Evolutionary conservation across 164 flowering plant species (phyloP), one percentile per base, ranked within the genome.

Genomic region (Annona squamosa): DNA sequence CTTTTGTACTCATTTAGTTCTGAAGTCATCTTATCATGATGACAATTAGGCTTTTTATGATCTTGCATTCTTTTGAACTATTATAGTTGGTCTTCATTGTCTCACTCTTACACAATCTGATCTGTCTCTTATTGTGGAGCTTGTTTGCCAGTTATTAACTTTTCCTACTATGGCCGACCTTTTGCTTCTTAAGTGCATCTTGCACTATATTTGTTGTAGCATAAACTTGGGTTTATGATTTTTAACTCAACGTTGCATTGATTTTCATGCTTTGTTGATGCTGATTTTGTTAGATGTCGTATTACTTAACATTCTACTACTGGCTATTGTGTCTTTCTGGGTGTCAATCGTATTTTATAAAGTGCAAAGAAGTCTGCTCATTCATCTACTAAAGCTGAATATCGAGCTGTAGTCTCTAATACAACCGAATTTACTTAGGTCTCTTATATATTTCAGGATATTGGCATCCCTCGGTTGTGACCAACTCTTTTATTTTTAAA

Each of bases 41-140:
- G 17, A n/a, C 17, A 2, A 18, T 18, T 61, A 4, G 1, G 12
- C 37, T 61, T 2, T 16, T 18, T 18, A 1, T 56, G 37, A 70
- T 52, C 62, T 63, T 4, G 18, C 63, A 1, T 17, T 4, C 5
- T 48, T 48, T 37, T 3, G 44, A 3, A 48, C 17, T 48, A 41
- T 46, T n/a, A 1, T 70, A 10, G 72, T 62, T 4, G 62, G 63
- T 5, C 45, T 70, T 48, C 72, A 70, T 48, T 70, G 52, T 9
- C 62, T 70, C 17, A 70, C 63, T 6, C 3, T 70, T 9, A 70
- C 63, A 4, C 18, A 63, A 4, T 43, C 63, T 48, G 19, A 70
- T 18, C 9, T 70, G n/a, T 18, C 72, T 1, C 52, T 7, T n/a
- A 5, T 5, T 17, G 72, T 70, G 41, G 52, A 70, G 9, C 18